Conservation (phyloP, 495 filamentous ascomycete species). For the Aspergillus sclerotioniger region DNA sequence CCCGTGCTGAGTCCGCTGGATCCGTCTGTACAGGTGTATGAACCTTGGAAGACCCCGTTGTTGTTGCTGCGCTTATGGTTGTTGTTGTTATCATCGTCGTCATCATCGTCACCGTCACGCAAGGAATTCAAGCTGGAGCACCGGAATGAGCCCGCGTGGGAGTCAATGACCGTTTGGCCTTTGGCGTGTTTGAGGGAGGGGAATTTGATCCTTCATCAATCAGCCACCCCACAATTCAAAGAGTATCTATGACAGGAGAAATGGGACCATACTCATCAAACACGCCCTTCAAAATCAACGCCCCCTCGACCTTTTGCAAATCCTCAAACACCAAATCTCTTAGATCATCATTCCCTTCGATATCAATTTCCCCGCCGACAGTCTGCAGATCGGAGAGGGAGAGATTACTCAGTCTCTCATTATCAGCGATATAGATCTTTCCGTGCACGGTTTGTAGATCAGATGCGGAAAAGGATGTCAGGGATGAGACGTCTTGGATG, state of each 20-base stretch:
- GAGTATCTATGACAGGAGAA: neutral
- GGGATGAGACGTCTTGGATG: slow-evolving; percentile 16
- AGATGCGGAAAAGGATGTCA: slow-evolving; percentile 20
- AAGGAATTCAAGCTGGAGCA: slow-evolving; percentile 16
- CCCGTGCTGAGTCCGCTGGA: slow-evolving; percentile 23
- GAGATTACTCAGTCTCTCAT: slow-evolving; percentile 20
- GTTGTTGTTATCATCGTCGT: neutral
- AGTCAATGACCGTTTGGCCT: slow-evolving; percentile 24
- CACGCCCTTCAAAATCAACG: slow-evolving; percentile 23
- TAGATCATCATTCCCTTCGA: slow-evolving; percentile 25
- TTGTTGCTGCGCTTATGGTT: slow-evolving; percentile 5
- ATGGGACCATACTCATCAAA: slow-evolving; percentile 25
- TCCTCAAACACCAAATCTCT: slow-evolving; percentile 21
- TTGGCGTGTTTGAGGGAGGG: slow-evolving; percentile 25
- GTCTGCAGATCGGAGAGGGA: slow-evolving; percentile 14
- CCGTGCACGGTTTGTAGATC: slow-evolving; percentile 28
- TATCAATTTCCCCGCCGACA: slow-evolving; percentile 18
- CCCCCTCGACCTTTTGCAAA: slow-evolving; percentile 28
- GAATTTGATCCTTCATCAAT: slow-evolving; percentile 25
- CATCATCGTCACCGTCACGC: neutral
- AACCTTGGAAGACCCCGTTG: slow-evolving; percentile 17
- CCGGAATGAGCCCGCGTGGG: slow-evolving; percentile 17
- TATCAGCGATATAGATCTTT: slow-evolving; percentile 21
- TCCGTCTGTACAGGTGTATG: slow-evolving; percentile 22
- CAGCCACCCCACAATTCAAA: neutral